Evolutionary conservation across 148 eudicot genomes (phyloP).

Genomic region (Hydrangea macrophylla): DNA sequence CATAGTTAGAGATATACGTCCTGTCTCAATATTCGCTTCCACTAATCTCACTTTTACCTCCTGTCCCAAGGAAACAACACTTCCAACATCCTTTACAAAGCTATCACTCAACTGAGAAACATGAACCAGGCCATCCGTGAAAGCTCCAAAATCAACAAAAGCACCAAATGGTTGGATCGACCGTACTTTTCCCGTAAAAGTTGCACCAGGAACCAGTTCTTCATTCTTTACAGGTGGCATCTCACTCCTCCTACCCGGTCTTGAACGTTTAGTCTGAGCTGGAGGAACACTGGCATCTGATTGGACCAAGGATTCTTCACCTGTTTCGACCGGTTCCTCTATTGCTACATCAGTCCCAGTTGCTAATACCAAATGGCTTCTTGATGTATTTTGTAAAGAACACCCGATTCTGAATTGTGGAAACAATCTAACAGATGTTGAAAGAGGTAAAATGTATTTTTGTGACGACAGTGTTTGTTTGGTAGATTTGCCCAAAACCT

Average conservation of each 20-base stretch:
- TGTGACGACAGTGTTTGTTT: constrained; percentile 38
- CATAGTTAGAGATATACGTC: constrained; percentile 88
- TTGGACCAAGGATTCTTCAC: constrained; percentile 35
- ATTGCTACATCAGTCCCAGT: constrained; percentile 68
- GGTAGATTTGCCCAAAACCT: constrained; percentile 30
- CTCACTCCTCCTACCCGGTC: constrained; percentile 73
- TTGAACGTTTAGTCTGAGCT: constrained; percentile 44
- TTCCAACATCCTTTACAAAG: constrained; percentile 81
- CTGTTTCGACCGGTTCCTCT: constrained; percentile 48
- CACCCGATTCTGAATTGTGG: constrained; percentile 43
- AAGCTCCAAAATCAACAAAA: constrained; percentile 96
- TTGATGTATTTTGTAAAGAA: constrained; percentile 26
- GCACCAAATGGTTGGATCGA: constrained; percentile 96
- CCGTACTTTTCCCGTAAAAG: constrained; percentile 77
- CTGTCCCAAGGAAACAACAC: constrained; percentile 76
- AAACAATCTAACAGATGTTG: constrained; percentile 46
- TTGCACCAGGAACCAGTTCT: constrained; percentile 82
- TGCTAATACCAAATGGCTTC: constrained; percentile 35
- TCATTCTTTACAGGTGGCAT: constrained; percentile 94
- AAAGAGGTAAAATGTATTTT: constrained; percentile 39
- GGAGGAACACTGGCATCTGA: constrained; percentile 37
- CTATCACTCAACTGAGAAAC: constrained; percentile 73
- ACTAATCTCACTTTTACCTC: constrained; percentile 87
- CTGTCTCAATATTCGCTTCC: constrained; percentile 66
- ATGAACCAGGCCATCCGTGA: constrained; percentile 91